Evolutionary conservation across 495 filamentous ascomycete species (phyloP).

Genomic region (Pyrenula massariospora): DNA sequence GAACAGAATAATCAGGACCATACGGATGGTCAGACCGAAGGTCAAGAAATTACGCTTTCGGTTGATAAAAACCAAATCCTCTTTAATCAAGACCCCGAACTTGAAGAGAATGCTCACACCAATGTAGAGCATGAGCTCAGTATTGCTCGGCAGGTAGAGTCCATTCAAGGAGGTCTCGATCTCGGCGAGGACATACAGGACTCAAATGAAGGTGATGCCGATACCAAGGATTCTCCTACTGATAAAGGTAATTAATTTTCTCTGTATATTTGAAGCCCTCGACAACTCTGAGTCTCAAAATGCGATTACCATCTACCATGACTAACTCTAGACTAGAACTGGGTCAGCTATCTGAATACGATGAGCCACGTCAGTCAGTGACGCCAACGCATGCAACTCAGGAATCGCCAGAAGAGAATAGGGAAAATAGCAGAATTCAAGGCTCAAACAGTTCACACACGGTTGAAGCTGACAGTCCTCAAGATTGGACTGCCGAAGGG

Average conservation of each 20-base stretch:
- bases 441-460: background rate
- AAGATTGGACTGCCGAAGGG: background rate
- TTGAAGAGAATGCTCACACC: background rate
- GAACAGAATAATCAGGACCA: slow-evolving; percentile 1
- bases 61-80: too few relatives aligned
- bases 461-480: background rate
- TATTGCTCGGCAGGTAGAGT: too few relatives aligned
- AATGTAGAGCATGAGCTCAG: too few relatives aligned
- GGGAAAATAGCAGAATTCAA: background rate
- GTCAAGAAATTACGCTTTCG: too few relatives aligned
- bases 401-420: background rate
- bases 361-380: background rate
- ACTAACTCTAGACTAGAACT: too few relatives aligned
- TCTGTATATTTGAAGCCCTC: too few relatives aligned
- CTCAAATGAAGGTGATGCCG: background rate
- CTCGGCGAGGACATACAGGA: background rate
- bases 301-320: too few relatives aligned
- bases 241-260: background rate
- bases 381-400: background rate
- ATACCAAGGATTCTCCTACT: background rate
- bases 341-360: too few relatives aligned
- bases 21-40: background rate
- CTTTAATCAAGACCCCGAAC: background rate
- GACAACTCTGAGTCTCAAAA: too few relatives aligned
- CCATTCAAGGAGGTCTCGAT: too few relatives aligned